Evolutionary conservation across 2,329 filamentous ascomycete species (phyloP).

Genomic region (Xylariaceae sp.): DNA sequence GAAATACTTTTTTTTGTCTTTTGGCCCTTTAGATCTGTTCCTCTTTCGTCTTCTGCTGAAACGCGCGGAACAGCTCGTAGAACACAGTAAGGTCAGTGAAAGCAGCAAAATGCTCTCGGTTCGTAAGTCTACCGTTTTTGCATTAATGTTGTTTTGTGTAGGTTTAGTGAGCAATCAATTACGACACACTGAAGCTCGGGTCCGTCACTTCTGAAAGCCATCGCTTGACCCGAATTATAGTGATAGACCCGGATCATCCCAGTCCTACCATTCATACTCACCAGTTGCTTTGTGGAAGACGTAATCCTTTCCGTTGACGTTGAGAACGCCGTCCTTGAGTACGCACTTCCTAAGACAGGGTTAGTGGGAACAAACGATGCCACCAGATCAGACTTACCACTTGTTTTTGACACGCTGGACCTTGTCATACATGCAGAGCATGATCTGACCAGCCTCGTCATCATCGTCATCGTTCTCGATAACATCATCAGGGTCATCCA

Average conservation of each 20-base stretch:
- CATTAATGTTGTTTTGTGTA: too few species aligned
- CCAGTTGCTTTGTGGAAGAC: conserved; percentile 97
- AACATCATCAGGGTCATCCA: conserved; percentile 90
- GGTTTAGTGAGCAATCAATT: too few species aligned
- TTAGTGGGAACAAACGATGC: conserved; percentile 22
- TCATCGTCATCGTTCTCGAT: conserved; percentile 80
- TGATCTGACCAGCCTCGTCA: conserved; percentile 82
- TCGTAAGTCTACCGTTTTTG: too few species aligned
- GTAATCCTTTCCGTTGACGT: conserved; percentile 90
- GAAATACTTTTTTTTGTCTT: too few species aligned
- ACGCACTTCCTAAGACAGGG: conserved; percentile 74
- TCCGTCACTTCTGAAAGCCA: too few species aligned
- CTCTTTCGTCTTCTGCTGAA: too few species aligned
- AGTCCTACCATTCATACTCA: conserved; percentile 88
- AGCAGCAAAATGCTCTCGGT: too few species aligned
- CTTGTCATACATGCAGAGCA: conserved; percentile 99
- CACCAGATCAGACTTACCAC: conserved; percentile 53
- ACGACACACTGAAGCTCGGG: too few species aligned
- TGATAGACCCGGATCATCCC: neutral
- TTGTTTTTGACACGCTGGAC: conserved; percentile 99
- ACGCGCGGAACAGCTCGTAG: too few species aligned
- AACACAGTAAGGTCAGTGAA: too few species aligned
- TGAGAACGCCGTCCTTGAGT: conserved; percentile 92
- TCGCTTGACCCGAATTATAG: too few species aligned
- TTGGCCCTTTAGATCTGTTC: too few species aligned